A percentile compares a stretch with the other conserved stretches of the same genome.
Conservation (phyloP, 2,329 filamentous ascomycete species). For the Trichophaea hybrida region DNA sequence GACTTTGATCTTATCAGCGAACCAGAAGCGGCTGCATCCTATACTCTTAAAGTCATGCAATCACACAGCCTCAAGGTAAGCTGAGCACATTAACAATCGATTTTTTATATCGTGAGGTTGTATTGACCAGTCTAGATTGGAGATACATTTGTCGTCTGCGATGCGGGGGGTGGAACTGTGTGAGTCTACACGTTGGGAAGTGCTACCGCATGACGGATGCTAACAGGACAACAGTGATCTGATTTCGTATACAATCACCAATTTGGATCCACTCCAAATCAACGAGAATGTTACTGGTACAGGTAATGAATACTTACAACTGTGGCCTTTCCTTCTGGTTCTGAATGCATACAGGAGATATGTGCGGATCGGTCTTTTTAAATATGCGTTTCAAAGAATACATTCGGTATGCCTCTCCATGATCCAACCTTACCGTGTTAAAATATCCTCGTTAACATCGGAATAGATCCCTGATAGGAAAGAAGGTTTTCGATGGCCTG, state of each 20-base stretch:
- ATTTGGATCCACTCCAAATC: slow-evolving; percentile 54
- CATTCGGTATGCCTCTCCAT: slow-evolving; percentile 36
- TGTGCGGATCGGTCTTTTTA: slow-evolving; percentile 45
- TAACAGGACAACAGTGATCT: slow-evolving; percentile 30
- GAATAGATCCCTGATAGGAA: slow-evolving; percentile 42
- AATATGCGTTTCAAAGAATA: slow-evolving; percentile 71
- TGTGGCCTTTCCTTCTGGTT: too few relatives aligned
- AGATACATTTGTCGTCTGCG: slow-evolving; percentile 45
- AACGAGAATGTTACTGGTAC: slow-evolving; percentile 70
- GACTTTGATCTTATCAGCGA: slow-evolving; percentile 23
- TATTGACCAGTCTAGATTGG: slow-evolving; percentile 43
- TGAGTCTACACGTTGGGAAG: slow-evolving; percentile 26
- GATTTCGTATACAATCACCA: slow-evolving; percentile 69
- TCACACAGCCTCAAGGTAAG: slow-evolving; percentile 11
- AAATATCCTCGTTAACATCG: too few relatives aligned
- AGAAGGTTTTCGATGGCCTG: slow-evolving; percentile 55
- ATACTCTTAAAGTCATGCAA: slow-evolving; percentile 18
- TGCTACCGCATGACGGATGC: too few relatives aligned
- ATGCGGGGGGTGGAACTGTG: slow-evolving; percentile 46
- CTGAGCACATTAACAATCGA: background rate
- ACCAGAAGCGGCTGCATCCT: slow-evolving; percentile 23
- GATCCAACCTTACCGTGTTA: too few relatives aligned
- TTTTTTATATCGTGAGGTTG: background rate
- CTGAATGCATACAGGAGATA: background rate
- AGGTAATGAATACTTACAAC: slow-evolving; percentile 31